phyloP scores from a whole-genome alignment of 2,329 filamentous ascomycete genomes.

The Trichophyton simii region DNA sequence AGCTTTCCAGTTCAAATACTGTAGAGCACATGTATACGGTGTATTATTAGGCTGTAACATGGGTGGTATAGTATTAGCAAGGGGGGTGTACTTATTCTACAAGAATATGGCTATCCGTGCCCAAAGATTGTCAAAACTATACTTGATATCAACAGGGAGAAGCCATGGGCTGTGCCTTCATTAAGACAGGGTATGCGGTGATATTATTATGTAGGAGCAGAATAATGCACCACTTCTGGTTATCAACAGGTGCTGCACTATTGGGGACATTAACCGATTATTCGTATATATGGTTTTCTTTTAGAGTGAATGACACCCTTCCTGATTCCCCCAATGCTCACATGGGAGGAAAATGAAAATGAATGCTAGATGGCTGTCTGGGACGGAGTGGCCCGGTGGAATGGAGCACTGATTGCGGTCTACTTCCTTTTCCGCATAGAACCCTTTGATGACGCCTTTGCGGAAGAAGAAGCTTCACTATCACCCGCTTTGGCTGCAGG shows the following conservation, averaged over 20 bases:
- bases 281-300: slow-evolving; percentile 1
- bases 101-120: not conserved
- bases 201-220: not conserved
- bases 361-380: not conserved
- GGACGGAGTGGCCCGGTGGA: not conserved
- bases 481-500: not conserved
- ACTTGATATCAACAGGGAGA: not conserved
- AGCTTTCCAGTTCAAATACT: not conserved
- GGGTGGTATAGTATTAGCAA: not conserved
- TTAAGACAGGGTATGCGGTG: not conserved
- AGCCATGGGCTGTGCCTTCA: not conserved
- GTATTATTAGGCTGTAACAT: not conserved
- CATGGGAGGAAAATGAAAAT: too few species aligned
- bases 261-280: not conserved
- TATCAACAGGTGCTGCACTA: not conserved
- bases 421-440: slow-evolving; percentile 13
- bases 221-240: not conserved
- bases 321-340: not conserved
- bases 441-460: slow-evolving; percentile 4
- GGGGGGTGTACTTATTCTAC: not conserved
- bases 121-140: not conserved
- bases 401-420: not conserved
- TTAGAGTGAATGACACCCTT: not conserved
- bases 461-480: slow-evolving; percentile 2
- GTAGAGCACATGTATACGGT: not conserved